phyloP scores from a whole-genome alignment of 352 stramenopile genomes.

The Pythium monospermum region DNA sequence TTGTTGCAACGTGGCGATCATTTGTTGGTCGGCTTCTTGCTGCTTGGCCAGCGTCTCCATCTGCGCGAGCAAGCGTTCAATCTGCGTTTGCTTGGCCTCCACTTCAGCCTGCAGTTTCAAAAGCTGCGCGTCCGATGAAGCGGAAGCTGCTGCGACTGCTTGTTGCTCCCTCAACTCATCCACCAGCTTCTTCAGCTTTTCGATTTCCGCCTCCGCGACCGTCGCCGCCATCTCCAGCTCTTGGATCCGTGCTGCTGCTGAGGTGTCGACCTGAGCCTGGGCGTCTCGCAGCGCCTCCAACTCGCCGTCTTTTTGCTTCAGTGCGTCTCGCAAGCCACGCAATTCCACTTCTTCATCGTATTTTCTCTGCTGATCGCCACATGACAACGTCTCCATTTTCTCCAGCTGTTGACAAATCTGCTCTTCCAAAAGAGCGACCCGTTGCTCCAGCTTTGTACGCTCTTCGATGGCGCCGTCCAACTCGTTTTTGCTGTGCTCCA shows the following conservation, averaged over 20 bases:
- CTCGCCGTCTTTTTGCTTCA: too few relatives aligned
- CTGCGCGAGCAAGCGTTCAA: slow-evolving; percentile 5
- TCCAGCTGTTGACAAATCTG: too few relatives aligned
- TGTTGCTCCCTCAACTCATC: background rate
- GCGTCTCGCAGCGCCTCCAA: background rate
- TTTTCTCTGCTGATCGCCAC: too few relatives aligned
- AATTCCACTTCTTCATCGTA: too few relatives aligned
- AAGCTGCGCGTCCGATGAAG: background rate
- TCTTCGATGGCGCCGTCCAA: too few relatives aligned
- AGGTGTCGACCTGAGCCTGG: background rate
- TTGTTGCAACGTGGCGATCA: slow-evolving; percentile 4
- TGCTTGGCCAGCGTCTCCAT: slow-evolving; percentile 11
- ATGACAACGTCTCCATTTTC: too few relatives aligned
- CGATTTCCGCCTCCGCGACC: background rate
- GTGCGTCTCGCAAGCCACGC: too few relatives aligned
- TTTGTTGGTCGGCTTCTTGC: slow-evolving; percentile 6
- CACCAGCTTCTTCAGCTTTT: background rate
- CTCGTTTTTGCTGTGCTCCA: slow-evolving; percentile 2
- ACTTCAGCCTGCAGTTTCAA: background rate
- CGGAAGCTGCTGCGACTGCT: background rate
- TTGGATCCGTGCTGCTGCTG: too few relatives aligned
- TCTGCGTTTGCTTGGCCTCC: slow-evolving; percentile 10
- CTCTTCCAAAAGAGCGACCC: too few relatives aligned
- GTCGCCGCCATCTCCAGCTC: slow-evolving; percentile 1
- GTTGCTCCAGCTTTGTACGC: too few relatives aligned